A percentile compares a stretch with the other conserved stretches of the same genome.
These are phyloP conservation scores for Hanseniaspora jakobsenii DNA, from an alignment of 805 yeast species.

Conservation along the genomic window DNA sequence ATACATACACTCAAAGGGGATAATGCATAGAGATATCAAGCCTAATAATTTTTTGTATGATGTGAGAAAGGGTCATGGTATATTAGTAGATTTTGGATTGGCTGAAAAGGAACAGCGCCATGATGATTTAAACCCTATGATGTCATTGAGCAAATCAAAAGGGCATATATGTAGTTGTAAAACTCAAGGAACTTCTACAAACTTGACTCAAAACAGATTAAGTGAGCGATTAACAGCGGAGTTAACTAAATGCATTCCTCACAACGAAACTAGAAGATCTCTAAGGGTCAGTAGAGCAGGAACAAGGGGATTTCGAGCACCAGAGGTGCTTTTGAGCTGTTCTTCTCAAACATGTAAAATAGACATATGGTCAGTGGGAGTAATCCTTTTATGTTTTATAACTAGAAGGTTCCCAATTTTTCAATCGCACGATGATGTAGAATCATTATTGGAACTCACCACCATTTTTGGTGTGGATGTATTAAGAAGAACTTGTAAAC, in stretches of 20 bases:
- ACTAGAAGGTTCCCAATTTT: conserved; percentile 82
- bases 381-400: conserved; percentile 65
- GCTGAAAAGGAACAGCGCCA: conserved; percentile 49
- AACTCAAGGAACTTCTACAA: background rate
- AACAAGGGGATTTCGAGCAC: conserved; percentile 88
- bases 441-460: conserved; percentile 77
- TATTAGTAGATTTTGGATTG: conserved; percentile 80
- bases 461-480: conserved; percentile 63
- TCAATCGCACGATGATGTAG: conserved; percentile 86
- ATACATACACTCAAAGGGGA: conserved; percentile 58
- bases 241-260: conserved; percentile 57
- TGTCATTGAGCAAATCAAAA: background rate
- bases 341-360: conserved; percentile 68
- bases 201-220: conserved; percentile 22
- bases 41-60: conserved; percentile 62
- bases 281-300: conserved; percentile 95
- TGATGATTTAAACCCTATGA: background rate
- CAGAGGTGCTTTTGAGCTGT: conserved; percentile 82
- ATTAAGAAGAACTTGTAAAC: conserved; percentile 61
- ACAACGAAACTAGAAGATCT: conserved; percentile 77
- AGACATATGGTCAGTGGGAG: conserved; percentile 90
- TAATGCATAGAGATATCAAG: conserved; percentile 87
- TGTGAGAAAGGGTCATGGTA: conserved; percentile 64
- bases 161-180: background rate
- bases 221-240: conserved; percentile 22